These are phyloP conservation scores for Talaromyces amestolkiae DNA, from an alignment of 2,329 filamentous ascomycete genomes.

Conservation along the genomic window DNA sequence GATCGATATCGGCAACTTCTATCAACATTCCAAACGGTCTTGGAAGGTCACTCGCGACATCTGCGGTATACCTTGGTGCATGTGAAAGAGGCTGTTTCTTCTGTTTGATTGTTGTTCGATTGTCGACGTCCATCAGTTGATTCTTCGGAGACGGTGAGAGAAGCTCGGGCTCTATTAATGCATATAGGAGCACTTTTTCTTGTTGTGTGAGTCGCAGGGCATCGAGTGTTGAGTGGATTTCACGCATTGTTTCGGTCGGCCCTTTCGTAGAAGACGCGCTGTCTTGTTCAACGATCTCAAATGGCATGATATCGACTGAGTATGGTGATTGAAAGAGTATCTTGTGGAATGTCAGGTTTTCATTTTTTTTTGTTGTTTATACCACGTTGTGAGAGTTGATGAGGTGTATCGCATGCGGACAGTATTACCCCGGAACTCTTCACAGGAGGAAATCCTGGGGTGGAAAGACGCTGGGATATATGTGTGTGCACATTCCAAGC, in stretches of 20 bases:
- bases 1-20: conserved; percentile 1
- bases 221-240: neutral
- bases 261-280: neutral
- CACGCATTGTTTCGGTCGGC: neutral
- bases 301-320: neutral
- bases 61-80: neutral
- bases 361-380: neutral
- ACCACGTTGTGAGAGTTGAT: neutral
- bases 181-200: neutral
- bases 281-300: neutral
- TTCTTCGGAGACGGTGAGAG: neutral
- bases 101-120: neutral
- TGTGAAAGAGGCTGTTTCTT: neutral
- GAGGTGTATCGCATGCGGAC: neutral
- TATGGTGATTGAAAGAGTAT: neutral
- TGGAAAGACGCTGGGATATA: neutral
- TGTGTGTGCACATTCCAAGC: neutral
- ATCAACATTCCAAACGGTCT: neutral
- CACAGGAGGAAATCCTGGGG: neutral
- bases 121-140: neutral
- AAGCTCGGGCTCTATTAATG: neutral
- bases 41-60: neutral
- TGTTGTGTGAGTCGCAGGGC: neutral
- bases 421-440: neutral
- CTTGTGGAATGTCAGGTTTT: neutral